Percentiles rank a stretch among this genome's conserved stretches.
phyloP scores from a whole-genome alignment of 2,329 filamentous ascomycete species.

The Colletotrichum noveboracense region DNA sequence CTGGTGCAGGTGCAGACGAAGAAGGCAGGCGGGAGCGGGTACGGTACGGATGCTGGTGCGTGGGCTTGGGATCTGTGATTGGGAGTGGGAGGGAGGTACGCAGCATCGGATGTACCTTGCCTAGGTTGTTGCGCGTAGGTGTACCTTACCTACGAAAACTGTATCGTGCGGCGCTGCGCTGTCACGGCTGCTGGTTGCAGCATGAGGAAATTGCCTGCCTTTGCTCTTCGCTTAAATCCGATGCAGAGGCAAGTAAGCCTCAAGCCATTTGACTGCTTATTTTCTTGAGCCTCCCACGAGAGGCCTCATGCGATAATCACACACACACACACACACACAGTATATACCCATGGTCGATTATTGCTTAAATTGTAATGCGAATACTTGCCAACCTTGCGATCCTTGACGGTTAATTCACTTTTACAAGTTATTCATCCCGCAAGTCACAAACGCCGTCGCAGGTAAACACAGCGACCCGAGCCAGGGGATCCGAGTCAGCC shows the following conservation, averaged over 20 bases:
- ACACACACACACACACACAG: too few relatives aligned
- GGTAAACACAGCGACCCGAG: background rate
- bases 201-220: slow-evolving; percentile 3
- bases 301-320: background rate
- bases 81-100: background rate
- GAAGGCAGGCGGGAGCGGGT: background rate
- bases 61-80: background rate
- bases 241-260: background rate
- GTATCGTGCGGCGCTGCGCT: background rate
- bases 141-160: background rate
- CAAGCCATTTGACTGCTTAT: background rate
- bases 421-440: background rate
- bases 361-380: background rate
- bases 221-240: slow-evolving; percentile 14
- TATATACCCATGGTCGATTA: background rate
- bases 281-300: background rate
- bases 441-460: slow-evolving; percentile 9
- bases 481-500: background rate
- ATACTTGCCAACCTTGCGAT: background rate
- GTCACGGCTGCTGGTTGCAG: background rate
- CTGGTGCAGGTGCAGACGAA: background rate
- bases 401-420: background rate
- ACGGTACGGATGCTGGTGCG: background rate
- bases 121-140: background rate
- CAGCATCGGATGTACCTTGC: background rate